A percentile compares a stretch with the other conserved stretches of the same genome.
Conservation (phyloP, 768 basidiomycete species). For the Boletus pseudo-olivaceus region DNA sequence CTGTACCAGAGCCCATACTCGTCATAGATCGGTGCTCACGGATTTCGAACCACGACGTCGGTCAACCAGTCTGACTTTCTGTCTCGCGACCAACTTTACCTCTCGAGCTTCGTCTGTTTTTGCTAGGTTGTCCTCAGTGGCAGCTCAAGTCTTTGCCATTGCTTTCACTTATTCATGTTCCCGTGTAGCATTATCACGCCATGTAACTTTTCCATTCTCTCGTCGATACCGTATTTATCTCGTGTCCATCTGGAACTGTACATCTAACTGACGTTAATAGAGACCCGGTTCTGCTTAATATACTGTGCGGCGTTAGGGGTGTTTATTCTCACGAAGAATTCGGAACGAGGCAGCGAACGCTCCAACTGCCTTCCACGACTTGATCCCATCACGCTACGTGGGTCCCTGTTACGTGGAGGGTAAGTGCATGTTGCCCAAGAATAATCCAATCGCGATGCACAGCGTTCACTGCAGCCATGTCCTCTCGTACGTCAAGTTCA, state of each 20-base stretch:
- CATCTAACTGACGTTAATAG: background rate
- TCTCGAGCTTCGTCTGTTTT: too few relatives aligned
- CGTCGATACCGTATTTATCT: background rate
- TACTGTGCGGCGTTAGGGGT: conserved; percentile 1
- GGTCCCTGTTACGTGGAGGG: background rate
- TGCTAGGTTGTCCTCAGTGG: too few relatives aligned
- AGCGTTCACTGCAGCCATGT: conserved; percentile 9
- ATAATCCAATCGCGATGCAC: background rate
- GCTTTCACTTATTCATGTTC: background rate
- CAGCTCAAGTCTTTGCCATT: too few relatives aligned
- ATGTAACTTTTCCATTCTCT: background rate
- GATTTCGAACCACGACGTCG: background rate
- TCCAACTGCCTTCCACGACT: background rate
- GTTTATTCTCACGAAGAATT: conserved; percentile 22
- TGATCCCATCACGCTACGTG: background rate
- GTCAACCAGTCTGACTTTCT: background rate
- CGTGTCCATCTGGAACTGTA: background rate
- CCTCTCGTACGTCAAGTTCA: background rate
- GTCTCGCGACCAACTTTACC: background rate
- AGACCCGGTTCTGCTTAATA: background rate
- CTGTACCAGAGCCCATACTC: background rate
- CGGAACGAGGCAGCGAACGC: background rate
- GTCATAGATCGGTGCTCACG: background rate
- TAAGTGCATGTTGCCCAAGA: conserved; percentile 2
- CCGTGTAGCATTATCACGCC: background rate